Evolutionary conservation across 169 alveolate species (phyloP), one percentile per base, ranked within the genome.

Genomic region (Cryptosporidium viatorum): DNA sequence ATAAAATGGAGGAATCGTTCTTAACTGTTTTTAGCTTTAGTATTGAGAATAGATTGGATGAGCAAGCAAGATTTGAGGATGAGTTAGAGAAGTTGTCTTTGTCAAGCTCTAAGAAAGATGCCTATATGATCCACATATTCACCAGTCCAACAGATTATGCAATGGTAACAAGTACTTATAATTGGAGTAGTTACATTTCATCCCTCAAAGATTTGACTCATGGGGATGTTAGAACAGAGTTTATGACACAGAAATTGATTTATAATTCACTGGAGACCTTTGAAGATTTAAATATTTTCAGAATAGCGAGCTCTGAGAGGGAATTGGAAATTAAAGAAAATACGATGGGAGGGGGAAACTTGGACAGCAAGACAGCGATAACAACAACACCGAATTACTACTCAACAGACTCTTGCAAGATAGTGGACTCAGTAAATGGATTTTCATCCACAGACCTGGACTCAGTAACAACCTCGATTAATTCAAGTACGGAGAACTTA

Each of bases 381-480:
- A 43, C 62, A 1, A 31, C 71, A 10, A 29, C 50, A 3, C 10
- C 51, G 29, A 45, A 41, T 8, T 60, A 9, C 48, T 65, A 21
- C 23, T 41, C 60, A 33, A 41, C 75, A 10, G 33, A 26, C 33
- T 65, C 71, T 65, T 62, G 69, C 29, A 60, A 35, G 1, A 29
- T 59, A n/a, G 52, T 41, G 1, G 65, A 59, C n/a, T 16, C 18
- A 21, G 26, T 58, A 26, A 80, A 80, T 10, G 73, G 59, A 7
- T 80, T 67, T 29, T 80, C 89, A n/a, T 80, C 89, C 21, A 80
- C 89, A 3, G 89, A 80, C 62, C 55, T 65, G 43, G 89, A 80
- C 10, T 80, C 89, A 60, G 62, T 59, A 4, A 45, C 75, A 3
- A 80, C 89, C 29, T 80, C 89, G 3, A 65, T 65, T 26, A 80